Percentiles rank a stretch among this genome's conserved stretches.
Evolutionary conservation across 208 protist species (phyloP).

Genomic region (Leishmania guyanensis): DNA sequence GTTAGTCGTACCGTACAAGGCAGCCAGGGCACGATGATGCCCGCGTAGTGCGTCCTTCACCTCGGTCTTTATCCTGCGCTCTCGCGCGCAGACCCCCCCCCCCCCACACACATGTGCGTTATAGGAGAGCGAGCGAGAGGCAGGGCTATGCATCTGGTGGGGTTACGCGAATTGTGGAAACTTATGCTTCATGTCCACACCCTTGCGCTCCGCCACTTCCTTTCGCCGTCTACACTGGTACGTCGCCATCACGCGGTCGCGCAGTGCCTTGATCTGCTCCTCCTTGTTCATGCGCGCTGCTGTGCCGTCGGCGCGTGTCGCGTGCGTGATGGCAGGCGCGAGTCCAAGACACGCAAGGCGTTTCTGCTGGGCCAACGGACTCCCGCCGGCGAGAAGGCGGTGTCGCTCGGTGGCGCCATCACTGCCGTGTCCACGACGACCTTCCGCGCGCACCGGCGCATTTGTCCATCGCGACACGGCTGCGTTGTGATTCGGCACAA

Average conservation of each 20-base stretch:
- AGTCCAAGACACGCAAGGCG: constrained; percentile 73
- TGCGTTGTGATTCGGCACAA: constrained; percentile 69
- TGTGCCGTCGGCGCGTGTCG: constrained; percentile 6
- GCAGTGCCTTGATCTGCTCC: constrained; percentile 77
- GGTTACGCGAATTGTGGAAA: constrained; percentile 62
- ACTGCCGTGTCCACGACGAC: background rate
- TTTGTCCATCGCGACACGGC: constrained; percentile 68
- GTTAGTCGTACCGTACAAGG: background rate
- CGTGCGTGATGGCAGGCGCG: constrained; percentile 41
- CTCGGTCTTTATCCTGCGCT: background rate
- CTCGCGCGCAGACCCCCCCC: background rate
- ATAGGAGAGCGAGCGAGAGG: background rate
- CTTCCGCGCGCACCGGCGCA: constrained; percentile 37
- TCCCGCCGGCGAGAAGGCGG: constrained; percentile 35
- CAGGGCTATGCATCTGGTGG: background rate
- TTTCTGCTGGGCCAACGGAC: constrained; percentile 56
- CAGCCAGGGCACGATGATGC: background rate
- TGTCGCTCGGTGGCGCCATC: constrained; percentile 17
- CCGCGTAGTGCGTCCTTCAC: background rate
- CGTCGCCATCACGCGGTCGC: constrained; percentile 74
- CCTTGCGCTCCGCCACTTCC: constrained; percentile 52
- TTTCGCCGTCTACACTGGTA: constrained; percentile 70
- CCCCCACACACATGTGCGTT: background rate
- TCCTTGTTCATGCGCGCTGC: constrained; percentile 40
- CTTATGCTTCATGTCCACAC: constrained; percentile 77